phyloP scores from a whole-genome alignment of 164 flowering plant species.

The Hamamelis virginiana region DNA sequence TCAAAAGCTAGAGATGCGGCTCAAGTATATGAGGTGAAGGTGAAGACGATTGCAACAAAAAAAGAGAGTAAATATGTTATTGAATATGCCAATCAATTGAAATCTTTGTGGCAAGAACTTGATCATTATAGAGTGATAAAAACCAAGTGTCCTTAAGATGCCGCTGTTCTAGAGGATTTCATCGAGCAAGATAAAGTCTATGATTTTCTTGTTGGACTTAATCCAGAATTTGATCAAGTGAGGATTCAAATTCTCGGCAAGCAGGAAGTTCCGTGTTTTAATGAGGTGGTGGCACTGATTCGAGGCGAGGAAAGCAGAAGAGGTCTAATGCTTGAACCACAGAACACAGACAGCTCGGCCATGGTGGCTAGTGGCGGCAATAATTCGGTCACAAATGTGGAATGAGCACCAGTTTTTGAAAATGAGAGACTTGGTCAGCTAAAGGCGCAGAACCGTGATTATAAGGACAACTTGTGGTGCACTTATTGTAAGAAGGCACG shows the following conservation, averaged over 20 bases:
- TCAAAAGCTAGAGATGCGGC: not conserved
- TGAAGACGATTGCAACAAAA: not conserved
- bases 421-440: not conserved
- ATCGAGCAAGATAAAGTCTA: too few relatives aligned
- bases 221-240: too few relatives aligned
- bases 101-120: conserved; percentile 1
- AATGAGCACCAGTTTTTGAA: not conserved
- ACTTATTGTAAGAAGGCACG: conserved; percentile 9
- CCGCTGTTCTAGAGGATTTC: too few relatives aligned
- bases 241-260: too few relatives aligned
- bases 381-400: conserved; percentile 1
- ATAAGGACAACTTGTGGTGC: conserved; percentile 6
- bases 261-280: too few relatives aligned
- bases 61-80: not conserved
- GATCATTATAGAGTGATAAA: not conserved
- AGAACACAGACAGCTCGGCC: conserved; percentile 3
- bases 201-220: too few relatives aligned
- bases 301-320: conserved; percentile 15
- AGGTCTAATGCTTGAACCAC: conserved; percentile 16
- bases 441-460: too few relatives aligned
- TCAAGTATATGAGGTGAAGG: too few relatives aligned
- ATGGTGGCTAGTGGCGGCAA: too few relatives aligned
- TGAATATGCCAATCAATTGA: conserved; percentile 2
- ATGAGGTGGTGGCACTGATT: too few relatives aligned
- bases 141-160: not conserved